Conservation (phyloP, 495 filamentous ascomycete species). For the Hyaloscypha bicolor region DNA sequence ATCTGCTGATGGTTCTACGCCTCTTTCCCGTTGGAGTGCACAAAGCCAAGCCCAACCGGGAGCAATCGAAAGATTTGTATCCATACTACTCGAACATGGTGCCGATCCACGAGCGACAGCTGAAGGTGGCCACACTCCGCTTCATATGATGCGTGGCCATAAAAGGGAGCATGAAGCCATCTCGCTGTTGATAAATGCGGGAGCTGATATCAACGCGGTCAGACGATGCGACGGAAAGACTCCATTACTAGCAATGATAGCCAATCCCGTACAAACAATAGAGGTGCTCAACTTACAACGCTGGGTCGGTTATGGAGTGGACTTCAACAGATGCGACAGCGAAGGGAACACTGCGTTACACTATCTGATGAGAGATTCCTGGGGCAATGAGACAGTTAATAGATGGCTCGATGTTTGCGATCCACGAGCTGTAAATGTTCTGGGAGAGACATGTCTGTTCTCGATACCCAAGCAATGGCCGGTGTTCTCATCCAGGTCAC, state of each 20-base stretch:
- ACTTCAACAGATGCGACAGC: background rate
- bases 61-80: too few relatives aligned
- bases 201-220: background rate
- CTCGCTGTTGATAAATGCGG: slow-evolving; percentile 4
- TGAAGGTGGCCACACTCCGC: background rate
- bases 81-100: background rate
- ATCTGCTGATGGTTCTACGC: slow-evolving; percentile 9
- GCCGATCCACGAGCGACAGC: background rate
- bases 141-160: background rate
- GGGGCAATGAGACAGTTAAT: background rate
- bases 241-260: background rate
- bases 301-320: slow-evolving; percentile 3
- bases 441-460: background rate
- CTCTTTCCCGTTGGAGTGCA: slow-evolving; percentile 7
- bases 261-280: background rate
- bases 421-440: too few relatives aligned
- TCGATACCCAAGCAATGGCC: background rate
- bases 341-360: slow-evolving; percentile 19
- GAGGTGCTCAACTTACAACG: background rate
- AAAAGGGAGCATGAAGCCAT: background rate
- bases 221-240: slow-evolving; percentile 6
- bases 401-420: background rate
- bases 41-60: too few relatives aligned
- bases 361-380: slow-evolving; percentile 3
- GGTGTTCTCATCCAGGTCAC: background rate